Conservation (phyloP, 495 filamentous ascomycete genomes). For the Opeltia flavorubescens region DNA sequence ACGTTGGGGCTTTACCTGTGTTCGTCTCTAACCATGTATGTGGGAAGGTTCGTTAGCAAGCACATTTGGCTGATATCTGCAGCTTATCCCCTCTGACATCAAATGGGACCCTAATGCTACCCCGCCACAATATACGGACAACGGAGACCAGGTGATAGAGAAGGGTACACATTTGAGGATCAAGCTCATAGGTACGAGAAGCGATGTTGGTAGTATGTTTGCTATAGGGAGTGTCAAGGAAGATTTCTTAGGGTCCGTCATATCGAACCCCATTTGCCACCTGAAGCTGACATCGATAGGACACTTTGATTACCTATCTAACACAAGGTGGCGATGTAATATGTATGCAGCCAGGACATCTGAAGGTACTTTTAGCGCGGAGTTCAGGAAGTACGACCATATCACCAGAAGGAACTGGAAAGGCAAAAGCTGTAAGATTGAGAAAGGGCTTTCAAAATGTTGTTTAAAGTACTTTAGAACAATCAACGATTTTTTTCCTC, state of each 20-base stretch:
- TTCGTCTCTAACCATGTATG: conserved; percentile 82
- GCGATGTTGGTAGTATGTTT: conserved; percentile 84
- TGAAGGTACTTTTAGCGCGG: not conserved
- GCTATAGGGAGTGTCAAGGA: conserved; percentile 97
- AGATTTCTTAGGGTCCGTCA: conserved; percentile 41
- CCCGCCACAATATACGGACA: conserved; percentile 69
- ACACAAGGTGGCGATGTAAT: too few species aligned
- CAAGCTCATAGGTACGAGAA: conserved; percentile 83
- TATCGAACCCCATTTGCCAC: not conserved
- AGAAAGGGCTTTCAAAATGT: not conserved
- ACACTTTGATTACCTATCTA: conserved; percentile 9
- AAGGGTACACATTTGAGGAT: conserved; percentile 84
- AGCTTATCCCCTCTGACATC: conserved; percentile 88
- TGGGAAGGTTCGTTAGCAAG: conserved; percentile 9
- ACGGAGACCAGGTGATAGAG: conserved; percentile 86
- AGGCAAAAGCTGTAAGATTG: too few species aligned
- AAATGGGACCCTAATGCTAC: conserved; percentile 86
- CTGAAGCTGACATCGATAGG: conserved; percentile 4
- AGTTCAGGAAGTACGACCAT: too few species aligned
- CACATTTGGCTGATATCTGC: conserved; percentile 6
- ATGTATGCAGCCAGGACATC: not conserved
- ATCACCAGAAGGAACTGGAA: too few species aligned
- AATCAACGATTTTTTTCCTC: too few species aligned
- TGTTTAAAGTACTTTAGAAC: too few species aligned
- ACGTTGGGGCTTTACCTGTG: conserved; percentile 73